Evolutionary conservation across 441 rosid species (phyloP).

Genomic region (Codiaeum variegatum): DNA sequence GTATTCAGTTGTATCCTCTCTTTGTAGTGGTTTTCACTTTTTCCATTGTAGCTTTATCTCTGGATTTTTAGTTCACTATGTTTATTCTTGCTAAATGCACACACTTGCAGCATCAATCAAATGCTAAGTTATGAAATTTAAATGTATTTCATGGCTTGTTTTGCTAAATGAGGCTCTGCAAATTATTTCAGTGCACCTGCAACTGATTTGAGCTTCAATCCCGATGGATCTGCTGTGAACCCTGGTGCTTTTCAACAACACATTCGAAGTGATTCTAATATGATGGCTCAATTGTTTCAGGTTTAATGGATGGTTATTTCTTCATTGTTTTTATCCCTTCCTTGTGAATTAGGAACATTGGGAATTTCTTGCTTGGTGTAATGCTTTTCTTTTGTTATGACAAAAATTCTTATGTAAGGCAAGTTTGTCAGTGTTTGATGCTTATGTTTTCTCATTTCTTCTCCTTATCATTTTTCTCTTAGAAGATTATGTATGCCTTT

Average conservation of each 20-base stretch:
- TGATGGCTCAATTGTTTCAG: constrained; percentile 80
- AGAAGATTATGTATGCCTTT: not conserved
- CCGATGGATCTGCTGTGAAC: constrained; percentile 85
- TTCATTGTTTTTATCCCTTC: not conserved
- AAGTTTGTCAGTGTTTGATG: not conserved
- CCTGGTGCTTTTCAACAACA: constrained; percentile 88
- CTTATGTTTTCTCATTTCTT: not conserved
- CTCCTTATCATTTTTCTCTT: not conserved
- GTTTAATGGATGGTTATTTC: constrained; percentile 24
- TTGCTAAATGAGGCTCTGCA: not conserved
- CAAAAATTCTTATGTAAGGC: not conserved
- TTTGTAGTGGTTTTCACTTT: not conserved
- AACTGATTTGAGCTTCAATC: constrained; percentile 55
- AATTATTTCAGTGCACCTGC: constrained; percentile 49
- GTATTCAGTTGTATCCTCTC: not conserved
- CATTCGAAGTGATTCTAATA: constrained; percentile 61
- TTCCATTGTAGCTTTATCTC: not conserved
- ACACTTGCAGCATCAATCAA: not conserved
- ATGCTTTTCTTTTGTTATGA: not conserved
- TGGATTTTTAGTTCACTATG: not conserved
- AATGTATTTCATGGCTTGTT: not conserved
- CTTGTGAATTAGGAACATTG: not conserved
- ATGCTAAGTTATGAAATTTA: not conserved
- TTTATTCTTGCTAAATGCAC: not conserved
- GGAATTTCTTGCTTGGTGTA: not conserved